Conservation (phyloP, 176 grass and related monocot genomes). For the Raddia guianensis region DNA sequence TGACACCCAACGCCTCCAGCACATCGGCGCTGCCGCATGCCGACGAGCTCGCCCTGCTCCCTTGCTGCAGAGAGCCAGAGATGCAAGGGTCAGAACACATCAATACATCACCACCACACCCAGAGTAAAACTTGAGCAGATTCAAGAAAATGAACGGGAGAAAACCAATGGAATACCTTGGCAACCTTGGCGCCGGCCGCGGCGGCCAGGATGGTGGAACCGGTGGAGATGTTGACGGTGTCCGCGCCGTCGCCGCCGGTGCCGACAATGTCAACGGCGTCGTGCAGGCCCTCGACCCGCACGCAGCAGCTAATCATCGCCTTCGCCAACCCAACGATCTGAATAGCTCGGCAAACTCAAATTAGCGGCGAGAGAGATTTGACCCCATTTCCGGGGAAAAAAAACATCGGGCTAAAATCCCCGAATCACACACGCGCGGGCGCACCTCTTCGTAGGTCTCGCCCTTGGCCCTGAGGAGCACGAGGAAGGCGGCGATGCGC, state of each 20-base stretch:
- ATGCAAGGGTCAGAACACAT: not conserved
- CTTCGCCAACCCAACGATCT: slow-evolving; percentile 92
- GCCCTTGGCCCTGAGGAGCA: slow-evolving; percentile 92
- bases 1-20: slow-evolving; percentile 78
- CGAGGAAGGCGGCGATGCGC: slow-evolving; percentile 86
- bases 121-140: not conserved
- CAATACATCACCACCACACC: not conserved
- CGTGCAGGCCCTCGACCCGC: slow-evolving; percentile 63
- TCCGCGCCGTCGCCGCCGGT: slow-evolving; percentile 86
- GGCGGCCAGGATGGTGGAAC: slow-evolving; percentile 80
- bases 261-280: slow-evolving; percentile 87
- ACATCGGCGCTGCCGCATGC: slow-evolving; percentile 98
- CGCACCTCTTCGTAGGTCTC: slow-evolving; percentile 90
- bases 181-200: slow-evolving; percentile 85
- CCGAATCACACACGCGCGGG: not conserved
- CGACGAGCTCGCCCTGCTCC: slow-evolving; percentile 90
- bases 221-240: slow-evolving; percentile 99
- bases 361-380: not conserved
- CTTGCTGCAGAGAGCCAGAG: slow-evolving; percentile 72
- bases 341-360: not conserved
- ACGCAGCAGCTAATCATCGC: slow-evolving; percentile 75
- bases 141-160: not conserved
- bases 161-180: slow-evolving; percentile 48
- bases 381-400: not conserved
- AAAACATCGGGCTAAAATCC: not conserved